Conservation (phyloP, 352 stramenopile species). For the Pythium diclinum region DNA sequence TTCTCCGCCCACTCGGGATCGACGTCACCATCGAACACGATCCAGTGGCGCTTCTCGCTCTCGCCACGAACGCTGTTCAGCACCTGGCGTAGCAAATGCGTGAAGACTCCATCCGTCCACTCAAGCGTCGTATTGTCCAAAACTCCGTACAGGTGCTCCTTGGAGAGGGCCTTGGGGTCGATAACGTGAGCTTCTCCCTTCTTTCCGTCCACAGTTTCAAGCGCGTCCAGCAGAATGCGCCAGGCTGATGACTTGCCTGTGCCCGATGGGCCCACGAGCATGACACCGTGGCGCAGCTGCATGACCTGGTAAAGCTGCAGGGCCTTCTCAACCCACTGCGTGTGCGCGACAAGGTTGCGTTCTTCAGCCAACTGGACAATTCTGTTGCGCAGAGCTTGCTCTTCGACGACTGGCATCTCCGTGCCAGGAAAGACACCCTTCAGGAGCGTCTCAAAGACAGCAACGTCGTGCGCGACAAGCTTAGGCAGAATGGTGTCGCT, state of each 20-base stretch:
- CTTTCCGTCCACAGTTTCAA: slow-evolving; percentile 94
- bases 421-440: slow-evolving; percentile 96
- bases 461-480: slow-evolving; percentile 96
- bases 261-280: slow-evolving; percentile 97
- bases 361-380: slow-evolving; percentile 92
- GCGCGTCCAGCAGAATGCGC: slow-evolving; percentile 89
- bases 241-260: slow-evolving; percentile 97
- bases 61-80: slow-evolving; percentile 97
- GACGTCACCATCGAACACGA: slow-evolving; percentile 99
- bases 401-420: slow-evolving; percentile 78
- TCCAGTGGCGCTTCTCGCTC: slow-evolving; percentile 96
- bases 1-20: slow-evolving; percentile 99
- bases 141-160: slow-evolving; percentile 98
- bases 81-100: slow-evolving; percentile 93
- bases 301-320: slow-evolving; percentile 98
- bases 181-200: slow-evolving; percentile 98
- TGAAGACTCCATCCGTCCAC: slow-evolving; percentile 99
- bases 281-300: slow-evolving; percentile 97
- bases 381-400: slow-evolving; percentile 83
- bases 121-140: slow-evolving; percentile 99
- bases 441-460: slow-evolving; percentile 96
- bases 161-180: slow-evolving; percentile 98
- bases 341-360: slow-evolving; percentile 83
- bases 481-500: slow-evolving; percentile 99
- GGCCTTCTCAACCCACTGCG: slow-evolving; percentile 98